Evolutionary conservation across 2,329 filamentous ascomycete genomes (phyloP).

Genomic region (Pseudogymnoascus sp.): DNA sequence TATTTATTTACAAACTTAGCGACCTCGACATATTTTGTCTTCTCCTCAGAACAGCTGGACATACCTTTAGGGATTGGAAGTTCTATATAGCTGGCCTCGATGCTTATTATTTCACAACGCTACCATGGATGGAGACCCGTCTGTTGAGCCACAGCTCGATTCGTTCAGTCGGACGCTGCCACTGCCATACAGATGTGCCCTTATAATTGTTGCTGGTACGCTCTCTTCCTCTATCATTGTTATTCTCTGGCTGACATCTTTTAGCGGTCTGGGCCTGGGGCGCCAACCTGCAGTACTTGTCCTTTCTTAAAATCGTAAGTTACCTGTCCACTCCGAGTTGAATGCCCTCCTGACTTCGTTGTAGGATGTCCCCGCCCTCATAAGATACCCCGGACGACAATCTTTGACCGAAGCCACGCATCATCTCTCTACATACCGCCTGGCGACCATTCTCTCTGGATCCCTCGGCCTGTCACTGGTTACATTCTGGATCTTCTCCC

Average conservation of each 20-base stretch:
- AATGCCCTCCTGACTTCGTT: slow-evolving; percentile 9
- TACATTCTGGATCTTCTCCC: slow-evolving; percentile 78
- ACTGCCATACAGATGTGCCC: slow-evolving; percentile 79
- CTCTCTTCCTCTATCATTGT: not conserved
- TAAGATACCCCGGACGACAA: slow-evolving; percentile 74
- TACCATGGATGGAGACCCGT: slow-evolving; percentile 66
- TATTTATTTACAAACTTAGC: not conserved
- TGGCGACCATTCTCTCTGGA: slow-evolving; percentile 68
- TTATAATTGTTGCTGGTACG: slow-evolving; percentile 78
- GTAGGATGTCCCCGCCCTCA: slow-evolving; percentile 73
- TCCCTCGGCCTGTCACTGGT: slow-evolving; percentile 66
- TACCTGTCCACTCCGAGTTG: not conserved
- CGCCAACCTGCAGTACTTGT: slow-evolving; percentile 81
- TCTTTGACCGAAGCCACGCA: slow-evolving; percentile 65
- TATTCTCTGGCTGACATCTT: slow-evolving; percentile 14
- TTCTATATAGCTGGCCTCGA: not conserved
- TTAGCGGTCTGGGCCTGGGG: slow-evolving; percentile 93
- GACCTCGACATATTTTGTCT: not conserved
- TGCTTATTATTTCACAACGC: slow-evolving; percentile 4
- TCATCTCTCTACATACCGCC: slow-evolving; percentile 76
- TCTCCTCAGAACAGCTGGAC: not conserved
- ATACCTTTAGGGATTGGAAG: not conserved
- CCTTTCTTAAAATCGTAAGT: slow-evolving; percentile 64
- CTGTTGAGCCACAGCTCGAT: slow-evolving; percentile 67
- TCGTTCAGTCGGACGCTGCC: slow-evolving; percentile 81